phyloP scores from a whole-genome alignment of 148 eudicot genomes.

The Drosera capensis region DNA sequence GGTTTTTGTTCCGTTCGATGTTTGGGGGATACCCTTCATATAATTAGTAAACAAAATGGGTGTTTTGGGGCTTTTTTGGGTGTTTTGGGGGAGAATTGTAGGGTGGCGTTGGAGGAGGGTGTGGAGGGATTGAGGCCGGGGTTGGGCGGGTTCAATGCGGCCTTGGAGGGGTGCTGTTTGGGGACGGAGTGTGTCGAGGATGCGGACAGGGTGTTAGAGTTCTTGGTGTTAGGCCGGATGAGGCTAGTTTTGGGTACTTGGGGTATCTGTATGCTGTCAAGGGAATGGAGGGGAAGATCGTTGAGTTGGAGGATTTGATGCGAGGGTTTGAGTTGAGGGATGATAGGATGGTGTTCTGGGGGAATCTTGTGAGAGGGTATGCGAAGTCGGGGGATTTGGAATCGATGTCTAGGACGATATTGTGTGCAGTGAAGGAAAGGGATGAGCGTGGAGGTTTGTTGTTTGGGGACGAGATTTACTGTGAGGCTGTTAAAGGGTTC shows the following conservation, averaged over 20 bases:
- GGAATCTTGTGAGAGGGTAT: slow-evolving; percentile 61
- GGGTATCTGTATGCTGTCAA: slow-evolving; percentile 82
- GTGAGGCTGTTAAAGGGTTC: slow-evolving; percentile 52
- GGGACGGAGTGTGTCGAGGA: slow-evolving; percentile 52
- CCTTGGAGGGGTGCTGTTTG: slow-evolving; percentile 65
- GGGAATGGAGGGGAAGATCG: slow-evolving; percentile 58
- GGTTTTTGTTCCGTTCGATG: slow-evolving; percentile 52
- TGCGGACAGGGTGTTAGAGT: slow-evolving; percentile 57
- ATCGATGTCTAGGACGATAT: slow-evolving; percentile 28
- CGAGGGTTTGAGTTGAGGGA: slow-evolving; percentile 37
- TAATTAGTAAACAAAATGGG: slow-evolving; percentile 48
- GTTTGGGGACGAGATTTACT: slow-evolving; percentile 40
- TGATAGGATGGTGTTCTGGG: slow-evolving; percentile 21
- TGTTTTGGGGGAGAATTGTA: slow-evolving; percentile 68
- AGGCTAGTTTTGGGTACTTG: slow-evolving; percentile 59
- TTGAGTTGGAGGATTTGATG: slow-evolving; percentile 50
- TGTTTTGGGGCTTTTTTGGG: slow-evolving; percentile 42
- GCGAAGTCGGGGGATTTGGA: slow-evolving; percentile 54
- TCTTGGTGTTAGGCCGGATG: slow-evolving; percentile 56
- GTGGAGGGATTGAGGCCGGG: slow-evolving; percentile 56
- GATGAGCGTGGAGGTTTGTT: slow-evolving; percentile 16
- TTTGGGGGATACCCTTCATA: slow-evolving; percentile 65
- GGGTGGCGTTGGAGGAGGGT: slow-evolving; percentile 69
- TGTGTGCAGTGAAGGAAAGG: slow-evolving; percentile 27
- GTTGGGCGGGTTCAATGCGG: slow-evolving; percentile 73